A percentile compares a stretch with the other conserved stretches of the same genome.
Conservation (phyloP, 2,329 filamentous ascomycete genomes). For the Neonectria ditissima region DNA sequence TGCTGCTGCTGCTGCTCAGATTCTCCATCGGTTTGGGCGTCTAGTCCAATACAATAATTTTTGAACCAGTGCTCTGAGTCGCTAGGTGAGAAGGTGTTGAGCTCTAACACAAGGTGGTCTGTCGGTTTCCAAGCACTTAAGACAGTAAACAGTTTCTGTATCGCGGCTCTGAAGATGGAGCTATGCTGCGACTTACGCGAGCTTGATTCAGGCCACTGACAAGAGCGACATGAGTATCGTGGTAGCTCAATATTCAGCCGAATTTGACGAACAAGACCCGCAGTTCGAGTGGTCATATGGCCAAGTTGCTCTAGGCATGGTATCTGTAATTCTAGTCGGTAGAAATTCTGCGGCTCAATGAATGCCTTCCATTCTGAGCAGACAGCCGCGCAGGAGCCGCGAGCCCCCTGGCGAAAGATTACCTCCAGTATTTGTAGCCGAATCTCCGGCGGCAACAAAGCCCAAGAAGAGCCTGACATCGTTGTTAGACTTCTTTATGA, state of each 20-base stretch:
- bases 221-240: constrained; percentile 29
- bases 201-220: constrained; percentile 25
- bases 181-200: not conserved
- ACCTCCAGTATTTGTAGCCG: no score
- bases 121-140: constrained; percentile 38
- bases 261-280: constrained; percentile 22
- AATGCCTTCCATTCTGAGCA: constrained; percentile 28
- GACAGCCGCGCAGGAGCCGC: no score
- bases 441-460: no score
- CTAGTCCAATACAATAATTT: constrained; percentile 17
- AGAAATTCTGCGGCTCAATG: constrained; percentile 23
- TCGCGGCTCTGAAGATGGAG: not conserved
- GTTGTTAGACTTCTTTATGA: no score
- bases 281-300: constrained; percentile 18
- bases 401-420: no score
- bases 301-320: constrained; percentile 23
- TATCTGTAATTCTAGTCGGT: constrained; percentile 22
- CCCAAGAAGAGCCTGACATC: no score
- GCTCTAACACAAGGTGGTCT: constrained; percentile 22
- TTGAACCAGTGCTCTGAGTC: constrained; percentile 33
- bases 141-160: not conserved
- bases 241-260: constrained; percentile 32
- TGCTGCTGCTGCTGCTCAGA: constrained; percentile 5
- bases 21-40: no score
- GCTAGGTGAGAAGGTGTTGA: constrained; percentile 28